Evolutionary conservation across 345 rosid species (phyloP), one percentile per base, ranked within the genome.

Genomic region (Populus simonii): DNA sequence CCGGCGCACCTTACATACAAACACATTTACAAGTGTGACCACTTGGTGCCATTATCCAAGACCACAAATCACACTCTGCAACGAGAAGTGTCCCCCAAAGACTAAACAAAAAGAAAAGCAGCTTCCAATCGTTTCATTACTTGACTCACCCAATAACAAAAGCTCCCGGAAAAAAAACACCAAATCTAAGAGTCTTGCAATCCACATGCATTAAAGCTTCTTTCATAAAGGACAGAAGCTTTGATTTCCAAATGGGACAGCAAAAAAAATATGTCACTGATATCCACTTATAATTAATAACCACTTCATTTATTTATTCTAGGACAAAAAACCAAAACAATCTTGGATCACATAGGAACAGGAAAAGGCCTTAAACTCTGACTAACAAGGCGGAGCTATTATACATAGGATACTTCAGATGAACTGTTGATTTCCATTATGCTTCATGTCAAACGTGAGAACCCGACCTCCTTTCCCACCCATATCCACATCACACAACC

Each of bases 61-160:
- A 27, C 27, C 27, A 27, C 1, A 27, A 27, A 27, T 27, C 27
- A 27, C 27, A 27, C 27, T 61, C 99, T 96, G 91, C 76, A 77
- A 68, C 39, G 18, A 38, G 39, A 38, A 38, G 8, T 8, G 6
- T 7, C 7, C n/a, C 59, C n/a, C 59, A 22, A 53, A 53, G 20
- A 22, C 18, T 53, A 39, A 8, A 39, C 10, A 39, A 17, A 53
- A 53, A 53, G 15, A 5, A 16, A 5, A 53, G 39, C 49, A 38
- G 45, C 36, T 69, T 69, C 17, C 17, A 72, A 16, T 51, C n/a
- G 36, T 68, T 69, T 43, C 31, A 66, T 18, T 66, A 18, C 35
- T 23, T 5, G 38, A 70, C 79, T 86, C 83, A 92, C 98, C 97
- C 97, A 39, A 94, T 89, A 41, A 84, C 66, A 45, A 83, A 90